phyloP scores from a whole-genome alignment of 2,329 filamentous ascomycete species.

The Paracorniculantispora psalliotae region DNA sequence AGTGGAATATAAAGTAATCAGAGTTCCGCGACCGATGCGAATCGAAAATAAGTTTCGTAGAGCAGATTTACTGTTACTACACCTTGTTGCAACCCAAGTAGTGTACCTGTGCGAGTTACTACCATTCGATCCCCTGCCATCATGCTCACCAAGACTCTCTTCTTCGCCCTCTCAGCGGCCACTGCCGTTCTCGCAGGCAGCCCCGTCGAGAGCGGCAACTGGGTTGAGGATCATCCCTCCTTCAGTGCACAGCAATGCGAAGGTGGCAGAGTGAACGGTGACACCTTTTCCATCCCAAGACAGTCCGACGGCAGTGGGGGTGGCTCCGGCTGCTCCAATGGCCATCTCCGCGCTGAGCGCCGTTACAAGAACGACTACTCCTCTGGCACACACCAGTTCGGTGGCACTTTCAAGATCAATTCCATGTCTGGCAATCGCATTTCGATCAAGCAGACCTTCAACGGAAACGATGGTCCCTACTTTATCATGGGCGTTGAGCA shows the following conservation, averaged over 20 bases:
- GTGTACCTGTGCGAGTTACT: no score
- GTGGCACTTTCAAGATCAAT: conserved; percentile 22
- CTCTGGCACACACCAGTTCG: conserved; percentile 17
- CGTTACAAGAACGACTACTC: conserved; percentile 13
- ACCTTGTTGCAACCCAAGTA: no score
- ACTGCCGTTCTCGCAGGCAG: not conserved
- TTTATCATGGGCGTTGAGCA: conserved; percentile 20
- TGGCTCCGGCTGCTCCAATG: conserved; percentile 10
- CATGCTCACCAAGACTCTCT: conserved; percentile 6
- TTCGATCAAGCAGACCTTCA: conserved; percentile 23
- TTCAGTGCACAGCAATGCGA: conserved; percentile 8
- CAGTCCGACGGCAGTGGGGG: not conserved
- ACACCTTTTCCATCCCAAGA: conserved; percentile 6
- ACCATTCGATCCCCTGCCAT: not conserved
- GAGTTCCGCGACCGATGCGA: not conserved
- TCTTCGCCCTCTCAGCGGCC: not conserved
- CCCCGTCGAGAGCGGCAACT: conserved; percentile 10
- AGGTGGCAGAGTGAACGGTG: conserved; percentile 5
- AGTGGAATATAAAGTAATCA: not conserved
- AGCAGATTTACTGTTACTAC: no score
- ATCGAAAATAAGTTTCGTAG: not conserved
- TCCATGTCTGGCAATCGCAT: conserved; percentile 19
- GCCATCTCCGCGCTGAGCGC: conserved; percentile 12
- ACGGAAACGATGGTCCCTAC: conserved; percentile 18
- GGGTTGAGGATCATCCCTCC: not conserved